These are phyloP conservation scores for Ustilago bromivora DNA, from an alignment of 1,284 basidiomycete genomes.

Conservation along the genomic window DNA sequence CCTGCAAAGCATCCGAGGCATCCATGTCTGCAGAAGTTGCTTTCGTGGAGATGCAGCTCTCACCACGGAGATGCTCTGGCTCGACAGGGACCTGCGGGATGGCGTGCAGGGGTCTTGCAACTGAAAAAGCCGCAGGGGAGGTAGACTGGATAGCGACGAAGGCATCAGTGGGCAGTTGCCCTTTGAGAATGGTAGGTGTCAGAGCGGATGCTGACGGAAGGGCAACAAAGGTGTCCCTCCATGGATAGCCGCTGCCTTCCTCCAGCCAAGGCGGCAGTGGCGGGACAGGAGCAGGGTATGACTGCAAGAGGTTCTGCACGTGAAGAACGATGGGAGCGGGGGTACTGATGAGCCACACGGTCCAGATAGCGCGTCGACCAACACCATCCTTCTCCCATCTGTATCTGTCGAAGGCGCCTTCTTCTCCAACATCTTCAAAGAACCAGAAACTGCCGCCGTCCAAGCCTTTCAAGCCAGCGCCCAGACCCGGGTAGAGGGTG, in stretches of 20 bases:
- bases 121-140: not conserved
- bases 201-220: not conserved
- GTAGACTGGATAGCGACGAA: not conserved
- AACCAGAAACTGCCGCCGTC: conserved; percentile 60
- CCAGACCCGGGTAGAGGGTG: conserved; percentile 41
- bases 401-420: conserved; percentile 45
- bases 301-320: conserved; percentile 35
- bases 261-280: conserved; percentile 36
- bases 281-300: conserved; percentile 26
- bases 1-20: not conserved
- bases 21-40: not conserved
- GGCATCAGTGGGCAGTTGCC: not conserved
- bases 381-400: conserved; percentile 36
- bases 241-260: conserved; percentile 36
- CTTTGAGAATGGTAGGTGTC: not conserved
- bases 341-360: conserved; percentile 53
- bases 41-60: not conserved
- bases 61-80: not conserved
- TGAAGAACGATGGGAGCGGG: conserved; percentile 40
- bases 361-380: conserved; percentile 53
- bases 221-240: conserved; percentile 37
- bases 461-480: conserved; percentile 43
- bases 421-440: conserved; percentile 51
- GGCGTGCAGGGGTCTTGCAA: conserved; percentile 11
- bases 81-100: not conserved